Evolutionary conservation across 768 basidiomycete species (phyloP).

Genomic region (Stropharia rugosoannulata): DNA sequence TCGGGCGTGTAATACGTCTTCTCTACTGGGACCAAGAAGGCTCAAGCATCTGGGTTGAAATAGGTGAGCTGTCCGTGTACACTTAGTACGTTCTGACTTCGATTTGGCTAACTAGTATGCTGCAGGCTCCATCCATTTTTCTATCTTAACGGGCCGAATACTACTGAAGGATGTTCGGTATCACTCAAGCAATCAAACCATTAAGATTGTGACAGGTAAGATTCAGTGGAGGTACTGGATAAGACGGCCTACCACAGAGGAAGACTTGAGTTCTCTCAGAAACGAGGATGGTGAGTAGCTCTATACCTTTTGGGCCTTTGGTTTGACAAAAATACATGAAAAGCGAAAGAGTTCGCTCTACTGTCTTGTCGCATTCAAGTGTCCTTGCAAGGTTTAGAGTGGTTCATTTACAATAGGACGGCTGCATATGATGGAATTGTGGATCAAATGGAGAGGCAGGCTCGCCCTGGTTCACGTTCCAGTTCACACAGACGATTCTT

Average conservation of each 20-base stretch:
- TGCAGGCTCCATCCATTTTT: slow-evolving; percentile 88
- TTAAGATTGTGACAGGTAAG: slow-evolving; percentile 80
- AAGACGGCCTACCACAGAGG: slow-evolving; percentile 72
- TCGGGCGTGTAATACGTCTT: slow-evolving; percentile 66
- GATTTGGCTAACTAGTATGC: slow-evolving; percentile 2
- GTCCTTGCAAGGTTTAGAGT: slow-evolving; percentile 83
- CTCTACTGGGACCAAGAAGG: slow-evolving; percentile 76
- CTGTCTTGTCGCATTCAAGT: slow-evolving; percentile 81
- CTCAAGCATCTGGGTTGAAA: slow-evolving; percentile 81
- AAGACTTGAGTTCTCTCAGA: slow-evolving; percentile 53
- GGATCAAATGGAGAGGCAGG: slow-evolving; percentile 58
- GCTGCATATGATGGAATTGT: slow-evolving; percentile 88
- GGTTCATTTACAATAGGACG: slow-evolving; percentile 90
- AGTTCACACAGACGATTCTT: slow-evolving; percentile 37
- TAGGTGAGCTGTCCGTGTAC: slow-evolving; percentile 47
- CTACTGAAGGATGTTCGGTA: slow-evolving; percentile 87
- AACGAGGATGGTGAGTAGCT: slow-evolving; percentile 54
- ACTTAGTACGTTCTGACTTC: background rate
- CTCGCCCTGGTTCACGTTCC: slow-evolving; percentile 33
- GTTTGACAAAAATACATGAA: background rate
- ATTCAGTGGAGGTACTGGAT: slow-evolving; percentile 96
- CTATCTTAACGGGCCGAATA: slow-evolving; percentile 82
- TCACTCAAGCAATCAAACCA: slow-evolving; percentile 89
- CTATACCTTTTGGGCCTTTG: background rate
- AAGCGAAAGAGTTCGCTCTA: slow-evolving; percentile 35